Base-by-base conservation (phyloP, 2,329 filamentous ascomycete genomes). In the Ceratocystis cubensis region DNA sequence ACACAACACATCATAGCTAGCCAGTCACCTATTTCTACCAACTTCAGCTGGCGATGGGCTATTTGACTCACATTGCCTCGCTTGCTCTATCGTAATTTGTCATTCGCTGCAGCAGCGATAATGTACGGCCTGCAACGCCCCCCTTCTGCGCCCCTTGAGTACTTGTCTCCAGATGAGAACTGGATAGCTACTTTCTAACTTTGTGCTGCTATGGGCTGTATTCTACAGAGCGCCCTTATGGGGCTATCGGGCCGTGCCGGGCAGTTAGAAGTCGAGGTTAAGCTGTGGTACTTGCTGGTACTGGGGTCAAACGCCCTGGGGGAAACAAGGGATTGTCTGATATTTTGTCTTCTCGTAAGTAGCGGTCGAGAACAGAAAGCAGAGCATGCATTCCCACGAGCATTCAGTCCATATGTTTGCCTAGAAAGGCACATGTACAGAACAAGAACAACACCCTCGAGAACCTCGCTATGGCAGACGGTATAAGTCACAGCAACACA, bases 71-170 rank as follows among this genome's bases (percentile, higher is more conserved):
- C 37, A 41, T 30, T 57, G 15, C 22, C 53, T 57, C 53, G 53
- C 25, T 33, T 57, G 53, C 22, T 57, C 22, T 15, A 57, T 57
- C 22, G 53, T 57, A 30, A 57, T 57, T 57, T 57, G 53, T 57
- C 53, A 57, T 57, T 57, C 53, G 28, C n/a, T 33, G 10, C 53
- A 28, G 46, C 13, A 6, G 41, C 25, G 22, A 46, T 45, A 22
- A 28, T 46, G 41, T 57, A 57, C 5, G 3, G 37, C 37, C 37
- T 37, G 37, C 13, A 41, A 41, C 37, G 37, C 37, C 37, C 37
- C 37, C 37, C 37, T 41, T 41, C 37, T 41, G 37, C 13, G 37
- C 37, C 37, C 37, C 37, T 41, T 41, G 10, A 41, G 37, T 41
- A 41, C 37, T 41, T 41, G 50, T 22, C 50, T 57, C 50, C 8